Conservation (phyloP, 352 stramenopile species). For the Stramenopiles sp. region DNA sequence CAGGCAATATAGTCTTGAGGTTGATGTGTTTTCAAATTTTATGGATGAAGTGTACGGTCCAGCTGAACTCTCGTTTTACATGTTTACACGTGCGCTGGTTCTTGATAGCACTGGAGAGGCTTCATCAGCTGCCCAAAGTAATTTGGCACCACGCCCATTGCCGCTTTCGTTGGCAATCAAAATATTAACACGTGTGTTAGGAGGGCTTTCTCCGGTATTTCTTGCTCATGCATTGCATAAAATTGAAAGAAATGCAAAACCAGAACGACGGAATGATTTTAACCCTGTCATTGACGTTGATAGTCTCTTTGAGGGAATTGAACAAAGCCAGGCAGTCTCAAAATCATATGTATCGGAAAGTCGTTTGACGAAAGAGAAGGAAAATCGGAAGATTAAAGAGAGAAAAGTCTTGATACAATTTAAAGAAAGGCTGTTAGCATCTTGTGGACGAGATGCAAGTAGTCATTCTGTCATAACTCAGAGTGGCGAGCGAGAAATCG, state of each 20-base stretch:
- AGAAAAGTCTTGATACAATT: background rate
- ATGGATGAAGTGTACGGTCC: background rate
- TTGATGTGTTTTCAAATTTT: background rate
- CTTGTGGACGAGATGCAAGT: background rate
- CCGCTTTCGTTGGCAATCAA: background rate
- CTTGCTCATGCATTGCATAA: background rate
- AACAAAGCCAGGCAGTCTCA: background rate
- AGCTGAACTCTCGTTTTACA: background rate
- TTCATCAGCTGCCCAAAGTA: background rate
- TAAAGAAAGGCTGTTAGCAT: background rate
- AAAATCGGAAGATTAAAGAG: background rate
- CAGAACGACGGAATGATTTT: background rate
- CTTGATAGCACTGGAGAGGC: background rate
- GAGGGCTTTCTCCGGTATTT: background rate
- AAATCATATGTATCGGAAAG: background rate
- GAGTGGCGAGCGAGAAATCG: background rate
- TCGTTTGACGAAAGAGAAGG: background rate
- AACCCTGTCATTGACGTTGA: background rate
- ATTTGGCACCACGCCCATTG: background rate
- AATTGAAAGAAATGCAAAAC: background rate
- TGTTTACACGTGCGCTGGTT: background rate
- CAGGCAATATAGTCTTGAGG: background rate
- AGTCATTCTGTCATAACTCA: background rate
- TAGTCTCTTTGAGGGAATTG: background rate
- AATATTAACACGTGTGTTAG: background rate